Percentiles rank a stretch among this genome's conserved stretches.
Conservation (phyloP, 108 stramenopile species). For the Nitzschia inconspicua region DNA sequence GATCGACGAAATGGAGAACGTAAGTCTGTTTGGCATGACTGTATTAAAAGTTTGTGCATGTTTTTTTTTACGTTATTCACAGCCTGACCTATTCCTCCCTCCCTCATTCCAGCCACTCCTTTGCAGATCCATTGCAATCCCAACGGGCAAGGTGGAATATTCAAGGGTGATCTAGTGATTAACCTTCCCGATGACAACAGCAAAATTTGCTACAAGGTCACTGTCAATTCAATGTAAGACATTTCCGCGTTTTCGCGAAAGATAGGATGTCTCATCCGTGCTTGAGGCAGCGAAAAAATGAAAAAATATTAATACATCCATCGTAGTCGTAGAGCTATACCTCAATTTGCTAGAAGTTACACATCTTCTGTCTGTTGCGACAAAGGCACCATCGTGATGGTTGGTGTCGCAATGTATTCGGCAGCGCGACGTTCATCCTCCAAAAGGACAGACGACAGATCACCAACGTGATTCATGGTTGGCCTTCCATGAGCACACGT, state of each 20-base stretch:
- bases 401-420: slow-evolving; percentile 40
- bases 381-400: slow-evolving; percentile 21
- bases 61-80: too few relatives aligned
- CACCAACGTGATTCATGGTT: slow-evolving; percentile 85
- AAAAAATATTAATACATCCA: too few relatives aligned
- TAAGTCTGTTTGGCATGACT: too few relatives aligned
- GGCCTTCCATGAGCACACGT: slow-evolving; percentile 89
- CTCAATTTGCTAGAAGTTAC: too few relatives aligned
- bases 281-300: neutral
- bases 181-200: slow-evolving; percentile 81
- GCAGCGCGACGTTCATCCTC: slow-evolving; percentile 50
- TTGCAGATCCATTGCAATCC: slow-evolving; percentile 57
- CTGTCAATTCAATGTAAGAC: slow-evolving; percentile 48
- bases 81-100: too few relatives aligned
- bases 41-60: too few relatives aligned
- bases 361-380: slow-evolving; percentile 10
- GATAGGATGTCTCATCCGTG: neutral
- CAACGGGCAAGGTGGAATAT: slow-evolving; percentile 57
- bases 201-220: slow-evolving; percentile 81
- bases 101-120: too few relatives aligned
- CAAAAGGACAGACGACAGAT: slow-evolving; percentile 37
- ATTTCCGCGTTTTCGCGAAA: neutral
- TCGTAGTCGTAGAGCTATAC: too few relatives aligned
- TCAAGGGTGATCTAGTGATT: slow-evolving; percentile 69
- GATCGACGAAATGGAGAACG: slow-evolving; percentile 80